Conservation (phyloP, 2,329 filamentous ascomycete species). For the Oidium heveae region DNA sequence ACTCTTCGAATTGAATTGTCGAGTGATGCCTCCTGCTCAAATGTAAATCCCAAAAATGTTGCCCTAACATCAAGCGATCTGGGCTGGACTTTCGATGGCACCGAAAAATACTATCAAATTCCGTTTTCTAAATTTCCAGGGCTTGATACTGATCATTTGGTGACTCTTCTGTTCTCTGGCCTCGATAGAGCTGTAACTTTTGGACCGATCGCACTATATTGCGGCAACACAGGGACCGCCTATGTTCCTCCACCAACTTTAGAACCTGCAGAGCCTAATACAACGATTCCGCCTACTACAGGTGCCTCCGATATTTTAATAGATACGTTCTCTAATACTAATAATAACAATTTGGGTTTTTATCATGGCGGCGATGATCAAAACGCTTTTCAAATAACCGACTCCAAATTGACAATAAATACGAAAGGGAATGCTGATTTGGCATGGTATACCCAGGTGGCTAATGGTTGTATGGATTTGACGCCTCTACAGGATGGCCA, state of each 20-base stretch:
- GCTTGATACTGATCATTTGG: conserved; percentile 25
- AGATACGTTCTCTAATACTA: conserved; percentile 28
- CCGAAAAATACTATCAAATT: conserved; percentile 31
- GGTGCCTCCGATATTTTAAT: conserved; percentile 27
- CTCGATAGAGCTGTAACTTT: conserved; percentile 23
- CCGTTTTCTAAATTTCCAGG: conserved; percentile 26
- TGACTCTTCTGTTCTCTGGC: conserved; percentile 24
- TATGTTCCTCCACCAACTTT: conserved; percentile 21
- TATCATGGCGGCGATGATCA: conserved; percentile 42
- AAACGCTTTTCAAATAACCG: conserved; percentile 25
- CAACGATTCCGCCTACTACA: conserved; percentile 23
- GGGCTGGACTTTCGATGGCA: conserved; percentile 33
- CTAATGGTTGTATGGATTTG: conserved; percentile 28
- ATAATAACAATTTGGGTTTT: conserved; percentile 32
- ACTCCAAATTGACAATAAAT: conserved; percentile 26
- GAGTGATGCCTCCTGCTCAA: conserved; percentile 18
- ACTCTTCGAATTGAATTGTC: conserved; percentile 25
- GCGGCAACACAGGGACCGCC: conserved; percentile 23
- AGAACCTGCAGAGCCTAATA: conserved; percentile 18
- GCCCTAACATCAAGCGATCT: conserved; percentile 20
- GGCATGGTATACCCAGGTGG: conserved; percentile 33
- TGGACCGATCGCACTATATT: conserved; percentile 33
- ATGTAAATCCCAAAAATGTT: conserved; percentile 12
- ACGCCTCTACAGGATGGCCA: conserved; percentile 28
- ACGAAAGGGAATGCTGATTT: conserved; percentile 32